phyloP scores from a whole-genome alignment of 345 rosid species.

The Dovyalis caffra region DNA sequence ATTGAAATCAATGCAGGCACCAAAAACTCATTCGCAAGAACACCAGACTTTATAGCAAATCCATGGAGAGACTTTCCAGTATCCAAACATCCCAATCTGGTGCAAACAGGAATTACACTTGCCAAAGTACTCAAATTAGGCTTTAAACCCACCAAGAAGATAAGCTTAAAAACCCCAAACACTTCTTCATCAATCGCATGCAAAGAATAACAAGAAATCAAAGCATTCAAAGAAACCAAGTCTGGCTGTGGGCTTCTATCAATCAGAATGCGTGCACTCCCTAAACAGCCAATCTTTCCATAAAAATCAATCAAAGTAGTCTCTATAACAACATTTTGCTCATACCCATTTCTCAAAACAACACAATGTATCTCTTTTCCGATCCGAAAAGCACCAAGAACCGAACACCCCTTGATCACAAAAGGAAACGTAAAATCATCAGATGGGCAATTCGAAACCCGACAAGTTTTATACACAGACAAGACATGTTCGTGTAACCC shows the following conservation, averaged over 20 bases:
- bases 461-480: slow-evolving; percentile 31
- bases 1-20: slow-evolving; percentile 50
- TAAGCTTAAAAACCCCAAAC: slow-evolving; percentile 14
- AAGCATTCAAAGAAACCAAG: slow-evolving; percentile 29
- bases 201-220: slow-evolving; percentile 28
- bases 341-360: slow-evolving; percentile 45
- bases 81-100: slow-evolving; percentile 17
- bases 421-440: slow-evolving; percentile 45
- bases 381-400: slow-evolving; percentile 25
- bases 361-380: slow-evolving; percentile 42
- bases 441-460: slow-evolving; percentile 27
- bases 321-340: slow-evolving; percentile 33
- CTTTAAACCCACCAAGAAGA: slow-evolving; percentile 12
- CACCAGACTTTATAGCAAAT: slow-evolving; percentile 22
- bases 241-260: slow-evolving; percentile 28
- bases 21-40: slow-evolving; percentile 19
- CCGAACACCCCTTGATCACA: slow-evolving; percentile 48
- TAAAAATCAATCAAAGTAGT: slow-evolving; percentile 23
- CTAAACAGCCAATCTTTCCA: slow-evolving; percentile 13
- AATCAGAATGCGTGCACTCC: slow-evolving; percentile 13
- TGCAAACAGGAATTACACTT: slow-evolving; percentile 20
- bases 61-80: slow-evolving; percentile 24
- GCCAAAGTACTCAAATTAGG: slow-evolving; percentile 30
- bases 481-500: slow-evolving; percentile 38
- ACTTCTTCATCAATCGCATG: slow-evolving; percentile 8